Base-by-base conservation (phyloP, 1,139 yeast species). In the Yarrowia galli region DNA sequence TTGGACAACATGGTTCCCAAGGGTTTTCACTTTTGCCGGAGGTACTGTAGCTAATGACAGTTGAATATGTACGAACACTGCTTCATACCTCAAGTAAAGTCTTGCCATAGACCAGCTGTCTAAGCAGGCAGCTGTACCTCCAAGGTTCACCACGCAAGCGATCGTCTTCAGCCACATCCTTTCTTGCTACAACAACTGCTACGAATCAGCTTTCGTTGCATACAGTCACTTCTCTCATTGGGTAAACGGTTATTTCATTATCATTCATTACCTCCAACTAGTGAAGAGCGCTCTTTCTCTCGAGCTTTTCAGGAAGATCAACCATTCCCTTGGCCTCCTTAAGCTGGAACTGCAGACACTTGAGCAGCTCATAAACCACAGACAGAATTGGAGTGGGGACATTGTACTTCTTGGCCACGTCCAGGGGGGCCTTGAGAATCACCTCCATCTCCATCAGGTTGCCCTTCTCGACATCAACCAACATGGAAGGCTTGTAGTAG, bases 401-500 rank as follows among this genome's bases (percentile, higher is more conserved):
- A 3, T 82, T 81, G 69, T 86, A 83, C 68, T 80, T 80, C 61
- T 80, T 75, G 1, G 92, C 95, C 65, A 87, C 79, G 53, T 82
- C 81, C 71, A 91, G 77, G 0, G 95, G 92, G 74, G 87, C 89
- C 1, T 95, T 93, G 67, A 89, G 79, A 70, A 91, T 87, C 25
- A 85, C 86, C 74, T 89, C 92, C 67, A 88, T 78, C 76, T 91
- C 96, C 74, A 89, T 83, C 69, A 87, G 87, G 73, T 89, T 89
- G 23, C 87, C 86, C 76, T 89, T 88, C 69, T 89, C 83, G 38
- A 84, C 81, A 75, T 89, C 96, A 16, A 89, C 87, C 71, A 86
- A 83, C 92, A 89, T 89, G 22, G 92, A 88, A 0, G 95, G 95
- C 48, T 83, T 79, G 75, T 87, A 89, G 79, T 85, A 87, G 40